Evolutionary conservation across 345 rosid genomes (phyloP), one percentile per base, ranked within the genome.

Genomic region (Lumnitzera littorea): DNA sequence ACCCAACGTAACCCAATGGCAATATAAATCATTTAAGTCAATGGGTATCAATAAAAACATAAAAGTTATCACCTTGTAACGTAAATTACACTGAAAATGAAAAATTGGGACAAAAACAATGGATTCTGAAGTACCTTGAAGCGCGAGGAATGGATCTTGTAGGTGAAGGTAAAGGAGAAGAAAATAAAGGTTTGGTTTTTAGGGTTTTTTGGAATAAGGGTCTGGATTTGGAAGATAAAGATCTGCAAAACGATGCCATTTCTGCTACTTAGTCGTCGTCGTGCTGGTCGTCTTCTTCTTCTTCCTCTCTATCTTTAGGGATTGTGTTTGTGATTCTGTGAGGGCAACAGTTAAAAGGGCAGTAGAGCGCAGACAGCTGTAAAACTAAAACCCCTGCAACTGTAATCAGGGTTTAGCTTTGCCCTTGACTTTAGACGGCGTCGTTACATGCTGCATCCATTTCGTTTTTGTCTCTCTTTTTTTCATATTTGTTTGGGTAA

Each of bases 161-260:
- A 52, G 88, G 57, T 15, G 85, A 61, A 2, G 71, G 67, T 60
- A 83, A 70, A 63, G 80, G 60, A 41, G 70, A 62, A 58, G 79
- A 67, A 3, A 75, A 20, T 23, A 62, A 2, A 8, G 67, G 46
- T 24, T 63, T 68, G 10, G 69, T 58, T 53, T n/a, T 61, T 6
- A 71, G 48, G 11, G 79, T 11, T 46, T 55, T 69, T 47, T 62
- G 79, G 13, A 74, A 31, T 27, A 70, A 36, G 46, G 71, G 60
- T 61, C 56, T 70, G 54, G 81, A 71, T 46, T 68, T 70, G 55
- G 75, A 41, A 47, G 76, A 70, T 15, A 78, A 9, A 46, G 83
- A 61, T 66, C 81, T 74, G 58, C 67, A 73, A 53, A 72, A 67
- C 15, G 78, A 76, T 7, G 86, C 74, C 86, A 78, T 82, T 58